Evolutionary conservation across 345 rosid genomes (phyloP), one percentile per base, ranked within the genome.

Genomic region (Erodium maritimum): DNA sequence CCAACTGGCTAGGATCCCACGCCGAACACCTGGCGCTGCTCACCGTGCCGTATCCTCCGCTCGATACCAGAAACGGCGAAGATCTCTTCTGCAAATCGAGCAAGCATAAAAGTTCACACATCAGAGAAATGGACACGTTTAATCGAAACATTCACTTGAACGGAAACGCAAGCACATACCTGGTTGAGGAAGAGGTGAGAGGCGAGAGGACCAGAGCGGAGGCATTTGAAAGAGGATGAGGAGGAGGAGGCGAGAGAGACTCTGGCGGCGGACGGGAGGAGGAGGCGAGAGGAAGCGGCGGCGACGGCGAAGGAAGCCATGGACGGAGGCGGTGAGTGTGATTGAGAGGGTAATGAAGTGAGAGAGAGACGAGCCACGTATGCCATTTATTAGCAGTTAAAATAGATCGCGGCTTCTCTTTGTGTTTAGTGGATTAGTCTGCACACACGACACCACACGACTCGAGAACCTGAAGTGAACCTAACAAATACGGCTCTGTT

Each of bases 1-100:
- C 81, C 80, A 91, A 55, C 76, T 91, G 95, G 78, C 67, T 77
- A 56, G 86, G 84, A 77, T 86, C 84, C 22, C 88, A 84, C 14
- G 95, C 93, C 14, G 84, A 84, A 29, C 83, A 79, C 72, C 66
- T 75, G 4, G 79, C 73, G 48, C 74, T 54, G 1, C 83, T 70
- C 18, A 69, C 72, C 2, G 54, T 72, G 67, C 69, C 79, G 62
- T 74, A 79, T n/a, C 59, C 63, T 23, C 62, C 55, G 18, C 66
- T 74, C 65, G 57, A 61, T 50, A 66, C 58, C 42, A 69, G 61
- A 54, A 73, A 1, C 3, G 56, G 61, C 34, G 74, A 63, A 57
- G 73, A 61, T 64, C 69, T 65, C 67, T 57, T 74, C 96, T 88
- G 55, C 29, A 61, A 21, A 50, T 46, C 52, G 34, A 51, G n/a